Evolutionary conservation across 1,284 basidiomycete genomes (phyloP).

Genomic region (Stereum hirsutum): DNA sequence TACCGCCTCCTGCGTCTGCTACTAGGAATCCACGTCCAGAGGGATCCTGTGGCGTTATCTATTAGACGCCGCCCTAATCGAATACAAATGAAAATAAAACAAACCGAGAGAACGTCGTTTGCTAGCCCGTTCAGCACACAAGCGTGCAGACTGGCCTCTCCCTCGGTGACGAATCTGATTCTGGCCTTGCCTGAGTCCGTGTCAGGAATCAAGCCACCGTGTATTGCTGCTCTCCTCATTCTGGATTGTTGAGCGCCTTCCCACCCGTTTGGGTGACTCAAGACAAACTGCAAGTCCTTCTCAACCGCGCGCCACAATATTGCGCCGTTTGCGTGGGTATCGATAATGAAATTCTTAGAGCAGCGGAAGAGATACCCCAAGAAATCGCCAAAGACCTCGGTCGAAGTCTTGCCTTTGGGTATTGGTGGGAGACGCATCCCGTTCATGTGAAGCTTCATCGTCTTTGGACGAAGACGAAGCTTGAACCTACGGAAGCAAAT

Average conservation of each 20-base stretch:
- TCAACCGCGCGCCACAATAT: slow-evolving; percentile 60
- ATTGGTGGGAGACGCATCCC: slow-evolving; percentile 64
- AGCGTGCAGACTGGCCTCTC: slow-evolving; percentile 71
- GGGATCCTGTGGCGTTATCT: slow-evolving; percentile 36
- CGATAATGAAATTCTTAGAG: slow-evolving; percentile 61
- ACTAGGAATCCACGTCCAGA: slow-evolving; percentile 69
- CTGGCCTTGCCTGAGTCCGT: slow-evolving; percentile 60
- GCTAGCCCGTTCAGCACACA: slow-evolving; percentile 69
- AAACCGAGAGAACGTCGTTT: slow-evolving; percentile 61
- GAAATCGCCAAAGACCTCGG: slow-evolving; percentile 72
- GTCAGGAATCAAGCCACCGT: slow-evolving; percentile 59
- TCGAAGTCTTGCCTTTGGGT: slow-evolving; percentile 53
- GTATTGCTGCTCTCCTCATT: slow-evolving; percentile 62
- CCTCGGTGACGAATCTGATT: slow-evolving; percentile 72
- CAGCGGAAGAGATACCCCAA: slow-evolving; percentile 64
- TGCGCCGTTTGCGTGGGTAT: slow-evolving; percentile 63
- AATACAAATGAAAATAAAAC: slow-evolving; percentile 12
- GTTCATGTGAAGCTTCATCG: slow-evolving; percentile 73
- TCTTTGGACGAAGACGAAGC: slow-evolving; percentile 60
- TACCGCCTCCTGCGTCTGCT: slow-evolving; percentile 73
- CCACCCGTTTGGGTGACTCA: slow-evolving; percentile 77
- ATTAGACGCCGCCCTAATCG: background rate
- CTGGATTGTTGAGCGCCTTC: slow-evolving; percentile 72
- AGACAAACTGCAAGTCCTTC: slow-evolving; percentile 56
- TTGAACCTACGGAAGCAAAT: slow-evolving; percentile 49